Evolutionary conservation across 805 yeast species (phyloP), one percentile per base, ranked within the genome.

Genomic region (Wickerhamiella siamensis): DNA sequence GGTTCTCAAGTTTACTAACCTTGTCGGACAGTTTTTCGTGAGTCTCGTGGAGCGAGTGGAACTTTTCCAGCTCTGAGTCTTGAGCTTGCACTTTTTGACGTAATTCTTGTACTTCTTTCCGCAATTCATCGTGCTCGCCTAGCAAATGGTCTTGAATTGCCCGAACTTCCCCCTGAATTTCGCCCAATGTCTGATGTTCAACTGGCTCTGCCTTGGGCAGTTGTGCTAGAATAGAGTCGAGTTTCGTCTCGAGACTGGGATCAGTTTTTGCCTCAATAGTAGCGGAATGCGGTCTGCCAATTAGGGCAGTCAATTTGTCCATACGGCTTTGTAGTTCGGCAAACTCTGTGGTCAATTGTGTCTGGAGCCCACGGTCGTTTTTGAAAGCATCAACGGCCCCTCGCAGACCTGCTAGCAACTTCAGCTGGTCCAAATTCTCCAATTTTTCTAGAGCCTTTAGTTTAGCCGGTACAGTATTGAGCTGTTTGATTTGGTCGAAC

Each of bases 61-160:
- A 34, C 1, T 40, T 37, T 31, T 38, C 41, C 3, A 21, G 15
- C 5, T 37, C 34, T 5, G 47, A 17, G 12, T 4, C 10, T 31
- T 19, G 24, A 15, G 17, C 18, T 4, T 20, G 34, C 15, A 24
- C 33, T 8, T 16, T 27, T 9, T 16, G 26, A 6, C 29, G 16
- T 6, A 20, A 18, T 16, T 39, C 38, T 9, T 44, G 41, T 24
- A 46, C 41, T 29, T 38, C 44, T 10, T 31, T 32, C 43, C 48
- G 32, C 5, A 44, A 34, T 5, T 41, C 18, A 9, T 36, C n/a
- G 41, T 47, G 51, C 16, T 36, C 29, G 2, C 47, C 46, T 4
- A 46, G 17, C 35, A 48, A 21, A 19, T 48, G 51, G 41, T 48
- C 52, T 33, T 46, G 51, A 15, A 49, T 41, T 10, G 53, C 53